Conservation (phyloP, 768 basidiomycete genomes). For the Neoboletus subvelutipes region DNA sequence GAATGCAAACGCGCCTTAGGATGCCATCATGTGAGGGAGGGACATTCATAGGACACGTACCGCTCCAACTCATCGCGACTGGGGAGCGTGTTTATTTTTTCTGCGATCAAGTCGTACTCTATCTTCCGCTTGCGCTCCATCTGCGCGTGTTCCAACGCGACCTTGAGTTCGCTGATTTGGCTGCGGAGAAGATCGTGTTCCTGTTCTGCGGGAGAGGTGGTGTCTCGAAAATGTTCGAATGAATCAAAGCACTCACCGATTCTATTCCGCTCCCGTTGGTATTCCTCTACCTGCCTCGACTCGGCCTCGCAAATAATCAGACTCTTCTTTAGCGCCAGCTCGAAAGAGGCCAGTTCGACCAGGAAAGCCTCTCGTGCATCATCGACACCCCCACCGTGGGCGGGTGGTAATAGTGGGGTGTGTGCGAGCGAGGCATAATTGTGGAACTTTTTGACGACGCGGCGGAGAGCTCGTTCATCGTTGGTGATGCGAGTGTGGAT, state of each 20-base stretch:
- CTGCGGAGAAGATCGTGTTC: constrained; percentile 65
- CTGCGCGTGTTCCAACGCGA: constrained; percentile 75
- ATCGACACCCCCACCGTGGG: constrained; percentile 41
- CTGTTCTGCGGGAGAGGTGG: constrained; percentile 44
- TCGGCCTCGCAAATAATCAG: constrained; percentile 85
- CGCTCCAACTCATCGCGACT: constrained; percentile 72
- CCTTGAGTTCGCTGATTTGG: constrained; percentile 79
- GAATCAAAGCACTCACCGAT: constrained; percentile 55
- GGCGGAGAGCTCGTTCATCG: constrained; percentile 75
- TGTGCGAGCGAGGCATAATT: constrained; percentile 61
- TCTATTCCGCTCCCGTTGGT: constrained; percentile 65
- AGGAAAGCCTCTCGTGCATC: constrained; percentile 80
- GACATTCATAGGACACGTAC: constrained; percentile 47
- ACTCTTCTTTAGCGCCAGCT: constrained; percentile 73
- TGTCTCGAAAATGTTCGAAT: not conserved
- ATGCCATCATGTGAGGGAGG: not conserved
- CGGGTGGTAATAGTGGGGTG: constrained; percentile 39
- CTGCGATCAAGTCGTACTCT: constrained; percentile 82
- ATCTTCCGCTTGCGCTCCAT: constrained; percentile 74
- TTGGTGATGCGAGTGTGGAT: constrained; percentile 80
- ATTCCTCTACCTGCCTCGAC: constrained; percentile 81
- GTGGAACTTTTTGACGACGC: constrained; percentile 82
- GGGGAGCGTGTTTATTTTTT: constrained; percentile 78
- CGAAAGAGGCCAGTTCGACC: constrained; percentile 75
- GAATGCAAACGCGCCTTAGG: constrained; percentile 2